A percentile compares a stretch with the other conserved stretches of the same genome.
Evolutionary conservation across 345 rosid genomes (phyloP).

Genomic region (Dimocarpus longan): DNA sequence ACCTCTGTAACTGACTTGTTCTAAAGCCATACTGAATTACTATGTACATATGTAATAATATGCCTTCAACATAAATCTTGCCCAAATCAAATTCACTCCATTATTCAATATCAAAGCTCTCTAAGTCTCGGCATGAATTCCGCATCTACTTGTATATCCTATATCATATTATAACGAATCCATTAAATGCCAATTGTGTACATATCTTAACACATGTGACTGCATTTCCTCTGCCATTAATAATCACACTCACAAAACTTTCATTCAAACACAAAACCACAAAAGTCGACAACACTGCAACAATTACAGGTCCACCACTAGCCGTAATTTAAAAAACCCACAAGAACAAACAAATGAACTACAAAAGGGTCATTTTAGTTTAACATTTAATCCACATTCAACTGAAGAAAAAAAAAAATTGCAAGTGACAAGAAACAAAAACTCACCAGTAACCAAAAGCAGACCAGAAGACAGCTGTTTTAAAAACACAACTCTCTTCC

Average conservation of each 20-base stretch:
- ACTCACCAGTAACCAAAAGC: conserved; percentile 50
- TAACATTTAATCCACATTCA: too few relatives aligned
- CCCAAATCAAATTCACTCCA: background rate
- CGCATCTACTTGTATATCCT: background rate
- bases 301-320: background rate
- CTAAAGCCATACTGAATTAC: background rate
- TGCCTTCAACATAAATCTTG: background rate
- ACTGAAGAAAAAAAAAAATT: background rate
- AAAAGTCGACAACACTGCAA: background rate
- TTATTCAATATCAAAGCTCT: background rate
- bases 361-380: background rate
- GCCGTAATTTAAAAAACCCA: background rate
- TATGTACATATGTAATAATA: background rate
- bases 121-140: background rate
- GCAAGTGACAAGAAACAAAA: background rate
- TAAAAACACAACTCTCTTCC: conserved; percentile 85
- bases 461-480: conserved; percentile 85
- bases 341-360: background rate
- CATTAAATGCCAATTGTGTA: background rate
- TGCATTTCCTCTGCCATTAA: background rate
- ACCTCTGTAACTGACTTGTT: background rate
- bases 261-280: too few relatives aligned
- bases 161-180: background rate
- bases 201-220: background rate
- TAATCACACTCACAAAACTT: background rate